Base-by-base conservation (phyloP, 2,329 filamentous ascomycete genomes). In the Tympanopsis confertula region DNA sequence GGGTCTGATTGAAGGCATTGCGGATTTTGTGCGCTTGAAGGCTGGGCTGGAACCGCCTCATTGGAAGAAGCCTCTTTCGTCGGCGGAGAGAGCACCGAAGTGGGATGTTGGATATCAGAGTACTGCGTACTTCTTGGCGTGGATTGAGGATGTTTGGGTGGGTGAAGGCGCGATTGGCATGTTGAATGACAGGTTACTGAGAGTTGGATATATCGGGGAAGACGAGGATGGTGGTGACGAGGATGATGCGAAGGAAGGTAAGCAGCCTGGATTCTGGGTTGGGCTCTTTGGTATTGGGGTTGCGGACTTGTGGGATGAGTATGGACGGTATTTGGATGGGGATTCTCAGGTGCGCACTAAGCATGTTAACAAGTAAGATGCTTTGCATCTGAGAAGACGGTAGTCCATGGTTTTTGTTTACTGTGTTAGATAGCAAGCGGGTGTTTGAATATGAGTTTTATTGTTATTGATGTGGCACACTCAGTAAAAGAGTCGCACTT, bases 81-180 rank as follows among this genome's bases (percentile, higher is more conserved):
- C 55, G 3, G 49, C 47, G 22, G 59, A 64, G 30, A 45, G 56
- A n/a, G 58, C 64, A 15, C 59, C 63, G 5, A 58, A 65, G 12
- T 81, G 76, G 76, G 73, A 80, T 51, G 60, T 61, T 35, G 76
- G 76, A 1, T 81, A 81, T 55, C 71, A 79, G 53, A 63, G 69
- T 40, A 81, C 76, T 3, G 76, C 67, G 0, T 80, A 69, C 51
- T 80, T 80, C 44, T 47, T 80, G 42, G 71, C 75, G 41, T 79
- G 68, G 62, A 47, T 81, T 38, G 75, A 80, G 53, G 56, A 66
- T 45, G 57, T 50, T 38, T 62, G 5, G 35, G 35, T 7, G 19
- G 35, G 3, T 17, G 3, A 7, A 15, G 19, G 35, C n/a, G 35
- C 4, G 4, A 12, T 20, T 36, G 35, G 20, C 17, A 19, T 20